These are phyloP conservation scores for Fraxinus sp. DNA, from an alignment of 305 asterid genomes.

Conservation along the genomic window DNA sequence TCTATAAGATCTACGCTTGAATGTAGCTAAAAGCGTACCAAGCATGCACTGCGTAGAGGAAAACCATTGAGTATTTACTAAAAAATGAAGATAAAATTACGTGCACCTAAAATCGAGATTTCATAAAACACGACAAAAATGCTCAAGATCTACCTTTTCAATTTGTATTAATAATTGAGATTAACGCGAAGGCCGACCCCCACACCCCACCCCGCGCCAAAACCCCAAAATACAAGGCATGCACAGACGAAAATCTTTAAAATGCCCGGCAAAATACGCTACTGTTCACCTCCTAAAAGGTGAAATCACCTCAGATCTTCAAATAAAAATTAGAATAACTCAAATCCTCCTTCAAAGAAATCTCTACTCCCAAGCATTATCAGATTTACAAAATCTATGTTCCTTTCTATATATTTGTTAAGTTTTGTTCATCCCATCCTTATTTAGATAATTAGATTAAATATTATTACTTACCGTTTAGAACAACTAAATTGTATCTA, in stretches of 20 bases:
- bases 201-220: neutral
- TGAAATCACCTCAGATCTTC: neutral
- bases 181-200: neutral
- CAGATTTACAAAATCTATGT: conserved; percentile 24
- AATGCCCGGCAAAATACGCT: conserved; percentile 12
- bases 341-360: neutral
- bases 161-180: neutral
- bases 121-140: neutral
- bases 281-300: conserved; percentile 2
- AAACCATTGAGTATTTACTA: too few species aligned
- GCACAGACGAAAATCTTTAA: conserved; percentile 9
- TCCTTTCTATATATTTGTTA: conserved; percentile 12
- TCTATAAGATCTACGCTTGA: neutral
- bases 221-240: neutral
- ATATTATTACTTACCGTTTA: neutral
- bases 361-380: neutral
- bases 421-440: conserved; percentile 4
- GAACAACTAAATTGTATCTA: neutral
- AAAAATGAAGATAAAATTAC: neutral
- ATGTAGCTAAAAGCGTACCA: too few species aligned
- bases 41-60: neutral
- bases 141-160: neutral
- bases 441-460: neutral
- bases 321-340: neutral
- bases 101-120: neutral